These are phyloP conservation scores for Cyclotella choctawhatcheeana DNA, from an alignment of 108 stramenopile genomes.

Conservation along the genomic window DNA sequence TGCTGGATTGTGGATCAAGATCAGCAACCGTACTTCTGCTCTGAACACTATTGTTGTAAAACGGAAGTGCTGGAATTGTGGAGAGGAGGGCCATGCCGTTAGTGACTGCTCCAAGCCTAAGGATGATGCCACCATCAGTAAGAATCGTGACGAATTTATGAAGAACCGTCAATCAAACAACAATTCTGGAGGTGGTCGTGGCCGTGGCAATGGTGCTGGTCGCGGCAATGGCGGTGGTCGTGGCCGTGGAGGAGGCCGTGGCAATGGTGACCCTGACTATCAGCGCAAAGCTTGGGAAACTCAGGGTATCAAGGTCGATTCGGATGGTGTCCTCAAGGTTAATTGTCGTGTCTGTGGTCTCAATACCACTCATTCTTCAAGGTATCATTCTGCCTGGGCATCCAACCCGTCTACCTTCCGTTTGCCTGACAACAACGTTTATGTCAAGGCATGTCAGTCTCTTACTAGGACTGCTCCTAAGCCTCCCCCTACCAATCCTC, in stretches of 20 bases:
- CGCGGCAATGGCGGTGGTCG: not conserved
- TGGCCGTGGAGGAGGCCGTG: too few species aligned
- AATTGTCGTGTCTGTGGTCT: not conserved
- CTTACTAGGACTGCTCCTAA: not conserved
- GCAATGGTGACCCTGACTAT: not conserved
- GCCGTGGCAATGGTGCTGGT: not conserved
- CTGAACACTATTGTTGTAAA: not conserved
- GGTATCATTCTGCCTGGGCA: not conserved
- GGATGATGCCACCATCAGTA: not conserved
- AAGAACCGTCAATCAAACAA: too few species aligned
- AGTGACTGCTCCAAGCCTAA: not conserved
- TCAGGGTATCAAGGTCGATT: not conserved
- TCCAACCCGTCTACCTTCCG: not conserved
- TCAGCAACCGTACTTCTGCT: not conserved
- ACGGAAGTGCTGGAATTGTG: constrained; percentile 3
- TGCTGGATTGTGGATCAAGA: not conserved
- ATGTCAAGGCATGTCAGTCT: not conserved
- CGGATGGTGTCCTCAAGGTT: not conserved
- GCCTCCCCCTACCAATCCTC: not conserved
- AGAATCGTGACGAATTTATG: not conserved
- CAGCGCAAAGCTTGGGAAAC: not conserved
- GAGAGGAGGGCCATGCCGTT: not conserved
- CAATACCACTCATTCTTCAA: not conserved
- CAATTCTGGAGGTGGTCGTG: too few species aligned
- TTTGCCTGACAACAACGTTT: not conserved